Evolutionary conservation across 2,329 filamentous ascomycete species (phyloP), one percentile per base, ranked within the genome.

Genomic region (Paecilomyces dactylethromorphus): DNA sequence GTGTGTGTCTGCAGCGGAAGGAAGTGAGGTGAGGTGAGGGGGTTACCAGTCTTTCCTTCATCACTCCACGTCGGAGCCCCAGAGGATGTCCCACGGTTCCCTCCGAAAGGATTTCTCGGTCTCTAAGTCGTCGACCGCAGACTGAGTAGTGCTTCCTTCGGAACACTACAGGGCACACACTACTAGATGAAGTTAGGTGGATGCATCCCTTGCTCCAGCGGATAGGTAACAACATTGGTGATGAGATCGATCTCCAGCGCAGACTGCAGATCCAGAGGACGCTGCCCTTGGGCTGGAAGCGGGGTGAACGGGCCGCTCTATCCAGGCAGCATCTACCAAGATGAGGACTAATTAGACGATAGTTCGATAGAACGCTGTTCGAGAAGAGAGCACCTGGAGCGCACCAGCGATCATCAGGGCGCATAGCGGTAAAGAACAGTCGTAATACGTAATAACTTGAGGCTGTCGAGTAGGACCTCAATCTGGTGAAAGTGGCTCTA

Each of bases 281-380:
- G 3, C 72, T 70, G 4, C 72, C 71, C 39, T 71, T 72, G 56
- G 69, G 71, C 58, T 71, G 70, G 1, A 15, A 15, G 73, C 70
- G 21, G 72, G 60, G 3, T 72, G 64, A 29, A 71, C 71, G 26
- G 73, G 64, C 56, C 73, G 68, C 45, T 73, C 70, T 45, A 15
- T 8, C 39, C 39, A 29, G 39, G 39, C 10, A 45, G 11, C 21
- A 45, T 45, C 39, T 45, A 45, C 39, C 21, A 45, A 45, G 10
- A 15, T 18, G 15, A 45, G 18, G 8, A n/a, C 35, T 18, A 45
- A 45, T 18, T 6, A 45, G 39, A 45, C 18, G 39, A 45, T 45
- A 18, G 39, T 5, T 39, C 3, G 39, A 45, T n/a, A n/a, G 3
- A 6, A 45, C n/a, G 39, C n/a, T 45, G 39, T 45, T 45, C 39